Evolutionary conservation across 2,329 filamentous ascomycete species (phyloP), one percentile per base, ranked within the genome.

Genomic region (Pyrenophora tritici-repentis): DNA sequence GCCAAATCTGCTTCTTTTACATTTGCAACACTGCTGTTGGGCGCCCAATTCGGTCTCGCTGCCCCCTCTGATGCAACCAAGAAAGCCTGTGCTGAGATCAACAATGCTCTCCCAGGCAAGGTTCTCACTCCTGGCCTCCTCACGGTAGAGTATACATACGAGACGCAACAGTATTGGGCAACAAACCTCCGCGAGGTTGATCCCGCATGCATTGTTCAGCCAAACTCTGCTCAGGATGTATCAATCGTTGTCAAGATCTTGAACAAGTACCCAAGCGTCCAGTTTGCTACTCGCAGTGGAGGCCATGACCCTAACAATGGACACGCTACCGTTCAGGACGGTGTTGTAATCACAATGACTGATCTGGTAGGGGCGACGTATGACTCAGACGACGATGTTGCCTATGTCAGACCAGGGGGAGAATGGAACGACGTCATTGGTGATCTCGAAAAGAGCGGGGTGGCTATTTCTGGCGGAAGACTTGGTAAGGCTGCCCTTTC

Each of bases 391-490:
- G 70, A 66, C n/a, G 55, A 57, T 22, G 55, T 76, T 9, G 73
- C 75, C 3, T 70, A 66, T 42, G 71, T 77, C 13, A 73, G 70
- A 47, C 73, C 73, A 1, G 73, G 74, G 22, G 73, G 73, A 18
- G 68, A 74, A 50, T 76, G 73, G 73, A 73, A 74, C 44, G 70
- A 75, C 50, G 73, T 75, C 4, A 66, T 74, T 34, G 60, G 64
- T 2, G 59, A 64, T 5, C 58, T 76, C 22, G 68, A 68, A n/a
- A 54, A 67, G 14, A 57, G 65, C 17, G 71, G 72, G 5, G 68
- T 75, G 14, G 67, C 73, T 8, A 63, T 74, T 38, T 56, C 69
- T n/a, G 59, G 65, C 38, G 65, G 63, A 40, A 56, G 64, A 9
- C 40, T 69, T 16, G 62, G 61, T 57, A 45, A 7, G 51, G 26